Conservation (phyloP, 2,329 filamentous ascomycete genomes). For the Diaporthe ampelina region DNA sequence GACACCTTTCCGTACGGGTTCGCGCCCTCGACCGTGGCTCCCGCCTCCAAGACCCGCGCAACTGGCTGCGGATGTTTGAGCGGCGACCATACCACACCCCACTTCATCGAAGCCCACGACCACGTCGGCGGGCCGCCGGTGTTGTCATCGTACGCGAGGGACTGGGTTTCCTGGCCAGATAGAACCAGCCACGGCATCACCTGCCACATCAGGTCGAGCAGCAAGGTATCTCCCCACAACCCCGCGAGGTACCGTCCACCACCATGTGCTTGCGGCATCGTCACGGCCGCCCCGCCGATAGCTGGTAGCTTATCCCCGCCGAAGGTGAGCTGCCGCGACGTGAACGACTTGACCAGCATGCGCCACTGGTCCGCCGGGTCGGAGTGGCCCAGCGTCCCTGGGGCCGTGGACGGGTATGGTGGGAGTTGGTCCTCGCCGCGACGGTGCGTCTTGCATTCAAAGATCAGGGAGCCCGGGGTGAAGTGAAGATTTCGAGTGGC, state of each 20-base stretch:
- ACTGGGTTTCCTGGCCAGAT: neutral
- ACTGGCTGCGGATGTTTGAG: neutral
- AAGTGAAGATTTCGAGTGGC: slow-evolving; percentile 15
- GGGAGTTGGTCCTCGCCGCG: slow-evolving; percentile 20
- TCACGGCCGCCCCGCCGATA: neutral
- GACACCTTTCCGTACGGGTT: slow-evolving; percentile 5
- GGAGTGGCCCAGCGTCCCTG: neutral
- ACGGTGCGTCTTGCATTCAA: slow-evolving; percentile 18
- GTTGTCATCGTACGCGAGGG: slow-evolving; percentile 2
- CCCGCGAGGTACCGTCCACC: neutral
- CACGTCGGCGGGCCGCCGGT: slow-evolving; percentile 14
- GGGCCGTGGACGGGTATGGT: neutral
- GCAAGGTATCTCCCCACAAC: neutral
- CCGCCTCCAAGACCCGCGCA: neutral
- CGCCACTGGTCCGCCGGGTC: slow-evolving; percentile 21
- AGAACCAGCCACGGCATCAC: slow-evolving; percentile 25
- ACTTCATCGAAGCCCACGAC: slow-evolving; percentile 26
- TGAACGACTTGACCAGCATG: slow-evolving; percentile 24
- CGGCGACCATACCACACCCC: slow-evolving; percentile 9
- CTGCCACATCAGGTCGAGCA: slow-evolving; percentile 26
- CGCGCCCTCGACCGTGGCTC: slow-evolving; percentile 1
- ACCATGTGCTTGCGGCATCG: slow-evolving; percentile 8
- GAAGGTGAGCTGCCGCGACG: neutral
- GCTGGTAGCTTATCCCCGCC: slow-evolving; percentile 9
- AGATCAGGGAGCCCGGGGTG: neutral